Evolutionary conservation across 257 asterid species (phyloP).

Genomic region (Solanum okadae): DNA sequence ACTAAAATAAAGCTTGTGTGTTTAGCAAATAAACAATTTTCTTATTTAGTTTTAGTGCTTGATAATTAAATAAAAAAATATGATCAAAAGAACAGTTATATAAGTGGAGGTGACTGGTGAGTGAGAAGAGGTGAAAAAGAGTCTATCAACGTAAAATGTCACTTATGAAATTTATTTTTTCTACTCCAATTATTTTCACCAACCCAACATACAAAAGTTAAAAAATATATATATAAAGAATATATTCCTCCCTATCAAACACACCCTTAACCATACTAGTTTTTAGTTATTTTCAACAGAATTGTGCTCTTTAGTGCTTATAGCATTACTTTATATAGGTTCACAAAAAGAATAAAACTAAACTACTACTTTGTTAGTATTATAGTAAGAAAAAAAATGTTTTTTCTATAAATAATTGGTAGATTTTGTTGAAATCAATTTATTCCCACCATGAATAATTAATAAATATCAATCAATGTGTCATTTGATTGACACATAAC

Average conservation of each 20-base stretch:
- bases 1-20: neutral
- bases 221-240: no score
- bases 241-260: neutral
- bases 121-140: neutral
- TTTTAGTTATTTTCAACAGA: neutral
- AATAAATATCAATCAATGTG: neutral
- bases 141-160: neutral
- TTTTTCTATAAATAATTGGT: neutral
- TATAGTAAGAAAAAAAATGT: neutral
- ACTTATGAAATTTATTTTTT: no score
- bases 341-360: neutral
- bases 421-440: neutral
- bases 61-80: neutral
- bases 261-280: neutral
- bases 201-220: no score
- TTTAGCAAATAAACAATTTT: neutral
- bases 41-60: neutral
- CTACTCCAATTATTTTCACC: neutral
- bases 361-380: neutral
- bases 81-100: neutral
- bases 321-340: neutral
- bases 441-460: neutral
- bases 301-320: neutral
- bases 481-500: no score
- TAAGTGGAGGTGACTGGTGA: neutral